phyloP scores from a whole-genome alignment of 345 rosid species.

The Melaleuca alternifolia region DNA sequence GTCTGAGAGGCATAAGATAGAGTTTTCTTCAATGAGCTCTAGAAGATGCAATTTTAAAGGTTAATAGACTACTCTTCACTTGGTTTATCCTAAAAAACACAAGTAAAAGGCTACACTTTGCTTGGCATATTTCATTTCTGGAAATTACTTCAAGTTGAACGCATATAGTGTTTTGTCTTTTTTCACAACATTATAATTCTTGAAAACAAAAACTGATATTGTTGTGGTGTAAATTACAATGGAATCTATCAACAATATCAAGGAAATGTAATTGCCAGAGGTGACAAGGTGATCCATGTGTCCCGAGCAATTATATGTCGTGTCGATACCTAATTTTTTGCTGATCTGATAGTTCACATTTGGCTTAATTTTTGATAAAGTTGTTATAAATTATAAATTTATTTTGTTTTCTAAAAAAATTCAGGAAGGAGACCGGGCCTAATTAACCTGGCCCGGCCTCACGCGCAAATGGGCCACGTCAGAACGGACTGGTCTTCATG shows the following conservation, averaged over 20 bases:
- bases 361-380: too few relatives aligned
- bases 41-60: not conserved
- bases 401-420: too few relatives aligned
- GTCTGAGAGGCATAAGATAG: not conserved
- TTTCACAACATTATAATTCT: too few relatives aligned
- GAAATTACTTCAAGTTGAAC: too few relatives aligned
- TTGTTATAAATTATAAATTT: too few relatives aligned
- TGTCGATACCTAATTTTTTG: too few relatives aligned
- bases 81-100: not conserved
- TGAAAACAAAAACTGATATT: not conserved
- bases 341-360: too few relatives aligned
- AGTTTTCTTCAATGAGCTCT: not conserved
- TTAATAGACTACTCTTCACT: not conserved
- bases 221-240: not conserved
- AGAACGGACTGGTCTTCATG: too few relatives aligned
- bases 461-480: too few relatives aligned
- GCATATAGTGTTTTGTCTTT: not conserved
- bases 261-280: not conserved
- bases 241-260: not conserved
- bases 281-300: not conserved
- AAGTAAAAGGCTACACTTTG: not conserved
- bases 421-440: too few relatives aligned
- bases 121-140: too few relatives aligned
- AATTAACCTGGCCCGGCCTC: too few relatives aligned
- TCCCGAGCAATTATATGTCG: not conserved